A percentile compares a stretch with the other conserved stretches of the same genome.
Conservation (phyloP, 345 rosid species). For the Aethionema arabicum region DNA sequence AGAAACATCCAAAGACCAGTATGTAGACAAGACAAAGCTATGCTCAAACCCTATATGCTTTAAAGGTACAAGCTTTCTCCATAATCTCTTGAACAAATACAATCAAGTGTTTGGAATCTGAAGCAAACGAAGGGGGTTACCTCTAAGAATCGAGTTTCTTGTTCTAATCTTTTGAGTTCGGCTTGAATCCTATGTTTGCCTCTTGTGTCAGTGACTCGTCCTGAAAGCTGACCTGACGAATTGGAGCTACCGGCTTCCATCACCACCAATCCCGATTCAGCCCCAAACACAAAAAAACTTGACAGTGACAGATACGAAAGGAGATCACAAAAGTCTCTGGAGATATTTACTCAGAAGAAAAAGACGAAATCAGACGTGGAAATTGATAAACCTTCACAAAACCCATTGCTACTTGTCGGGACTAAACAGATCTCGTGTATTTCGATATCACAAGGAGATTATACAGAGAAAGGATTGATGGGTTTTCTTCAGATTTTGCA, state of each 20-base stretch:
- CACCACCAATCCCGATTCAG: slow-evolving; percentile 19
- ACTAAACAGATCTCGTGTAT: slow-evolving; percentile 27
- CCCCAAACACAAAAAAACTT: slow-evolving; percentile 25
- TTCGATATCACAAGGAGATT: not conserved
- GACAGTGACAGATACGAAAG: not conserved
- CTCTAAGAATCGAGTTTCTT: slow-evolving; percentile 75
- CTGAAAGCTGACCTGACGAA: slow-evolving; percentile 47
- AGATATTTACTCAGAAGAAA: slow-evolving; percentile 30
- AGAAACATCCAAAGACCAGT: not conserved
- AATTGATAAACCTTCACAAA: slow-evolving; percentile 45
- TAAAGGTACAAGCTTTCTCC: not conserved
- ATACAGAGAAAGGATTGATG: not conserved
- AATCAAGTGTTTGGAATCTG: not conserved
- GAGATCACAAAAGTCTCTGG: not conserved
- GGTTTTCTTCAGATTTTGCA: not conserved
- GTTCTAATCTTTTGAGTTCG: slow-evolving; percentile 74
- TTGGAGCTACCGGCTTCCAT: slow-evolving; percentile 64
- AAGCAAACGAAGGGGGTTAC: slow-evolving; percentile 31
- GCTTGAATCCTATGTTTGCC: slow-evolving; percentile 83
- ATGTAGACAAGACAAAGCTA: not conserved
- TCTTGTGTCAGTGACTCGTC: slow-evolving; percentile 51
- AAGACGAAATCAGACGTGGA: slow-evolving; percentile 9
- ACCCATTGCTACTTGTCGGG: slow-evolving; percentile 34
- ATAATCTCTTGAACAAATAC: slow-evolving; percentile 1
- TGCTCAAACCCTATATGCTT: not conserved